These are phyloP conservation scores for Termitomyces sp. DNA, from an alignment of 768 basidiomycete genomes.

Conservation along the genomic window DNA sequence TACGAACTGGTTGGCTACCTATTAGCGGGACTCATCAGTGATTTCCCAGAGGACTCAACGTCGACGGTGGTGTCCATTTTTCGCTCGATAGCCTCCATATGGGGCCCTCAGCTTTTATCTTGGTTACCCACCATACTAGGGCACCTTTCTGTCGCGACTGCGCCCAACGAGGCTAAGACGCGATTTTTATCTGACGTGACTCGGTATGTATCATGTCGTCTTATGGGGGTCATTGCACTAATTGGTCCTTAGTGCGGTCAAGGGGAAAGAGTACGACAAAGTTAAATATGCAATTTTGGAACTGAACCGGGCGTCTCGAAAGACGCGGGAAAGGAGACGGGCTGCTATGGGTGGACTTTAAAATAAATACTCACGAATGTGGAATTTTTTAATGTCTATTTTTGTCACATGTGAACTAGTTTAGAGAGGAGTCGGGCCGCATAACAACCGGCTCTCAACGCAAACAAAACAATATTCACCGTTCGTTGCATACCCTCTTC, in stretches of 20 bases:
- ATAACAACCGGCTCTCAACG: not conserved
- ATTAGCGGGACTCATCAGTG: slow-evolving; percentile 74
- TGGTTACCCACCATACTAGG: slow-evolving; percentile 75
- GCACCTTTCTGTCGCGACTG: slow-evolving; percentile 54
- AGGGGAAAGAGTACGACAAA: slow-evolving; percentile 64
- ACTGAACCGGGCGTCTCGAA: slow-evolving; percentile 70
- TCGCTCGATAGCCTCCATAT: slow-evolving; percentile 59
- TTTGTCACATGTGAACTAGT: not conserved
- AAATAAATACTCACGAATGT: not conserved
- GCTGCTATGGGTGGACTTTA: slow-evolving; percentile 30
- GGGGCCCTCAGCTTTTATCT: slow-evolving; percentile 59
- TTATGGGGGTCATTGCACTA: not conserved
- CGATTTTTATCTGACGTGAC: slow-evolving; percentile 72
- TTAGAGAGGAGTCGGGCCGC: slow-evolving; percentile 8
- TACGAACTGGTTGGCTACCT: slow-evolving; percentile 63
- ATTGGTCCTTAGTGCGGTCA: slow-evolving; percentile 47
- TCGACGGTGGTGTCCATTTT: slow-evolving; percentile 74
- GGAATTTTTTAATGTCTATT: not conserved
- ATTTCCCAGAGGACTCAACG: slow-evolving; percentile 84
- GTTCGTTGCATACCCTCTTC: slow-evolving; percentile 1
- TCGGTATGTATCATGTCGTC: slow-evolving; percentile 43
- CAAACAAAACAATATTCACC: slow-evolving; percentile 1
- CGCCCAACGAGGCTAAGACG: slow-evolving; percentile 61
- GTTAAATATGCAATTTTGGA: slow-evolving; percentile 73
- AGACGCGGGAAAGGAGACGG: slow-evolving; percentile 61